Base-by-base conservation (phyloP, 805 yeast species). In the Yarrowia sp. region DNA sequence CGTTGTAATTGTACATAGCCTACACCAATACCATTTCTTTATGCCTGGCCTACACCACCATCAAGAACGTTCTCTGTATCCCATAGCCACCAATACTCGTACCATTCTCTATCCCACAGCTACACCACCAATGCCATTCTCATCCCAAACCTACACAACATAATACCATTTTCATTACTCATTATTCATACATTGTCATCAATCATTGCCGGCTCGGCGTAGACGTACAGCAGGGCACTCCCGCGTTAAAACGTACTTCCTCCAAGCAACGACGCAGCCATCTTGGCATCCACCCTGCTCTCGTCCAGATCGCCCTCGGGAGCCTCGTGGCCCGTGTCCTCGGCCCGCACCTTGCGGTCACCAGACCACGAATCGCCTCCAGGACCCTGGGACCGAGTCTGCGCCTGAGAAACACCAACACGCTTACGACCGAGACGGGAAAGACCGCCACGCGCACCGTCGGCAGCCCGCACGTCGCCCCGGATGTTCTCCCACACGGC, bases 361-460 rank as follows among this genome's bases (percentile, higher is more conserved):
- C 87, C 86, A 65, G 81, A 80, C 88, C 88, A 84, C 65, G 81
- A 79, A 68, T 84, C 88, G 9, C 87, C 86, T 10, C 76, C 70
- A 0, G 75, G 71, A 16, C 82, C 77, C 70, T 84, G 88, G 22
- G 84, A 80, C 1, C 75, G 33, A 70, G 77, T 76, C 72, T 79
- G 72, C 67, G 76, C 79, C 56, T 51, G 58, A 33, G 68, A 65
- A 19, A 65, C 66, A 17, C 74, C 67, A 62, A 83, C 79, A 40
- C 81, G 78, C 67, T 87, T 92, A 65, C 97, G 76, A 17, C 97
- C 97, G 38, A 95, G 78, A 65, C 97, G 79, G 41, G 95, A 83
- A 41, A 95, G 81, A 0, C 96, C 96, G 22, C 96, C 96, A 26
- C 81, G 80, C 30, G 82, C 82, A 2, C 61, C 61, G 75, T 90